phyloP scores from a whole-genome alignment of 2,329 filamentous ascomycete species.

The Sordariomycetes sp. region DNA sequence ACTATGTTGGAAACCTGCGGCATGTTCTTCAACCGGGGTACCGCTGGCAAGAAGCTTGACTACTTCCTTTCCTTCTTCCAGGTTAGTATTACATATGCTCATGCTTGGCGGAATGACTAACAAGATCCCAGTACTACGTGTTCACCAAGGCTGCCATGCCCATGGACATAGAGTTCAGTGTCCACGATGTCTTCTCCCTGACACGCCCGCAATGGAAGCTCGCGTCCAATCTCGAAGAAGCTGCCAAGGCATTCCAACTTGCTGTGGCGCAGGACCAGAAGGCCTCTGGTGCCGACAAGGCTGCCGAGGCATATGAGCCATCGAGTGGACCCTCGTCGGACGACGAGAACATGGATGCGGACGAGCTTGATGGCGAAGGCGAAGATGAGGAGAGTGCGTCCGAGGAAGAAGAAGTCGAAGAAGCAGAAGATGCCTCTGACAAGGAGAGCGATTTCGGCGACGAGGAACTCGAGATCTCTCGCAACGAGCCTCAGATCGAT shows the following conservation, averaged over 20 bases:
- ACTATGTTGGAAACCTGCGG: slow-evolving; percentile 91
- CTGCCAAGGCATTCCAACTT: slow-evolving; percentile 72
- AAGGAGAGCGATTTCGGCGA: slow-evolving; percentile 63
- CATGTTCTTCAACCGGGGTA: slow-evolving; percentile 89
- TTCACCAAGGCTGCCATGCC: slow-evolving; percentile 81
- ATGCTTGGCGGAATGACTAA: slow-evolving; percentile 5
- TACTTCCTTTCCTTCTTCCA: slow-evolving; percentile 96
- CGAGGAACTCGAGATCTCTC: slow-evolving; percentile 84
- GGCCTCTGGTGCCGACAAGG: slow-evolving; percentile 60
- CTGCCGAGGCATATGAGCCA: slow-evolving; percentile 61
- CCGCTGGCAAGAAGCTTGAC: slow-evolving; percentile 92
- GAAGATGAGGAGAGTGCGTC: slow-evolving; percentile 50
- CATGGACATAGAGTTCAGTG: slow-evolving; percentile 95
- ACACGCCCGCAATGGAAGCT: slow-evolving; percentile 91
- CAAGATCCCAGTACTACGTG: slow-evolving; percentile 70
- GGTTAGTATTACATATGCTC: slow-evolving; percentile 27
- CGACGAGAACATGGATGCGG: slow-evolving; percentile 61
- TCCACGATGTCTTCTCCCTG: slow-evolving; percentile 82
- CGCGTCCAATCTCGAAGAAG: slow-evolving; percentile 71
- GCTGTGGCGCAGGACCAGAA: slow-evolving; percentile 90
- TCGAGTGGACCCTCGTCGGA: slow-evolving; percentile 65
- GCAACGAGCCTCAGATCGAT: slow-evolving; percentile 82
- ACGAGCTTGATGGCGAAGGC: slow-evolving; percentile 54
- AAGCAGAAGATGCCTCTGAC: slow-evolving; percentile 4
- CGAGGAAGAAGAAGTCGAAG: slow-evolving; percentile 50